These are phyloP conservation scores for Blastocystis sp. DNA, from an alignment of 352 stramenopile species.

Conservation along the genomic window DNA sequence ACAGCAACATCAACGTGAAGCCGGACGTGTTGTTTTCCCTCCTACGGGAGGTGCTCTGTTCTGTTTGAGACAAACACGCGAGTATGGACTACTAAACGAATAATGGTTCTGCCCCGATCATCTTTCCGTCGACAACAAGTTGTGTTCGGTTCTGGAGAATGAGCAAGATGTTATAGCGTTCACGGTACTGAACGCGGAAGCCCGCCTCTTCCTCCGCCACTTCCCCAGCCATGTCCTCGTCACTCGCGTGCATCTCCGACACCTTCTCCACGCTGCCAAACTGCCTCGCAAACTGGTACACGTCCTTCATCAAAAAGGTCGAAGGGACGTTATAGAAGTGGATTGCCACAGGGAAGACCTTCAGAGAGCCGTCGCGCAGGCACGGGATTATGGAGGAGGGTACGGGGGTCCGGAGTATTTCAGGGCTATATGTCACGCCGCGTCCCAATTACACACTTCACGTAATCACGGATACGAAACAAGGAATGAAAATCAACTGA, in stretches of 20 bases:
- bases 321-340: conserved; percentile 18
- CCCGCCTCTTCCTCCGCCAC: not conserved
- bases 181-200: conserved; percentile 47
- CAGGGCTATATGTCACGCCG: conserved; percentile 12
- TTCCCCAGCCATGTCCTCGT: not conserved
- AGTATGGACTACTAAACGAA: conserved; percentile 52
- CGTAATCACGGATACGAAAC: conserved; percentile 36
- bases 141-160: conserved; percentile 13
- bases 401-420: not conserved
- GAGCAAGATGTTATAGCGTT: conserved; percentile 46
- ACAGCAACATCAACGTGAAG: not conserved
- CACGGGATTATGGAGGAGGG: not conserved
- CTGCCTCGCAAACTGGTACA: conserved; percentile 48
- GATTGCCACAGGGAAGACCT: conserved; percentile 43
- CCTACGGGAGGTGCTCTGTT: not conserved
- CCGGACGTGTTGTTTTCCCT: not conserved
- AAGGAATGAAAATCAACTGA: not conserved
- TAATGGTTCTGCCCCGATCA: conserved; percentile 34
- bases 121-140: conserved; percentile 4
- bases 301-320: conserved; percentile 34
- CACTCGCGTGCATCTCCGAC: not conserved
- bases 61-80: not conserved
- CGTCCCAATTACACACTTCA: conserved; percentile 4
- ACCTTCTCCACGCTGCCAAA: conserved; percentile 62
- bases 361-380: not conserved